Evolutionary conservation across 2,329 filamentous ascomycete genomes (phyloP).

Genomic region (Sclerotinia borealis): DNA sequence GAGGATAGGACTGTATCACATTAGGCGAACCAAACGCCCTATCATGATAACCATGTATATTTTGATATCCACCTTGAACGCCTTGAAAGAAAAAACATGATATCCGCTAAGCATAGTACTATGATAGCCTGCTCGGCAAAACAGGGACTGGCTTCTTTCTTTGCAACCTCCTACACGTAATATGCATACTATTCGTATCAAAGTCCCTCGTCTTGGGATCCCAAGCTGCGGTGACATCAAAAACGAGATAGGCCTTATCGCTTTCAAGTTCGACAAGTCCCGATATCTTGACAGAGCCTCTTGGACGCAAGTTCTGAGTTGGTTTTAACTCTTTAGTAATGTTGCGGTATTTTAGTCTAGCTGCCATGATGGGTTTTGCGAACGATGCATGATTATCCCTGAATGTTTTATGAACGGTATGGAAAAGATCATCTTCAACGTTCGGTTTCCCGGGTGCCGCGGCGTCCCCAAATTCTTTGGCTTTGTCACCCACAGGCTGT

Average conservation of each 20-base stretch:
- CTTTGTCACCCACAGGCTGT: conserved; percentile 12
- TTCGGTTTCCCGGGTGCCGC: conserved; percentile 1
- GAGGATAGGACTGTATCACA: background rate
- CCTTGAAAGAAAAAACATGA: background rate
- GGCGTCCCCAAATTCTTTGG: conserved; percentile 14
- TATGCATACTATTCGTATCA: conserved; percentile 32
- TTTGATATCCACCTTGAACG: background rate
- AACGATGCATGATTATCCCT: conserved; percentile 22
- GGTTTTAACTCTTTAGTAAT: conserved; percentile 41
- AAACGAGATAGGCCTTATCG: conserved; percentile 40
- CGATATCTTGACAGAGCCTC: conserved; percentile 47
- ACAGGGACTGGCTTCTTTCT: conserved; percentile 35
- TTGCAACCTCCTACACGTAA: conserved; percentile 41
- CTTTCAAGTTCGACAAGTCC: conserved; percentile 50
- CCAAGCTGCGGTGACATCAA: conserved; percentile 50
- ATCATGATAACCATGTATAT: background rate
- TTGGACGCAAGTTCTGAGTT: conserved; percentile 39
- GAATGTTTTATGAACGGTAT: background rate
- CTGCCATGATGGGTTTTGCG: conserved; percentile 25
- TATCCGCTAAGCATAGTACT: background rate
- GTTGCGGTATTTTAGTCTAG: conserved; percentile 23
- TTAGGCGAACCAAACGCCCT: background rate
- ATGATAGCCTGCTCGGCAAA: background rate
- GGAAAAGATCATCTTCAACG: background rate
- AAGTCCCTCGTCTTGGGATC: conserved; percentile 46